Conservation (phyloP, 208 protist species). For the Crithidia expoeki region DNA sequence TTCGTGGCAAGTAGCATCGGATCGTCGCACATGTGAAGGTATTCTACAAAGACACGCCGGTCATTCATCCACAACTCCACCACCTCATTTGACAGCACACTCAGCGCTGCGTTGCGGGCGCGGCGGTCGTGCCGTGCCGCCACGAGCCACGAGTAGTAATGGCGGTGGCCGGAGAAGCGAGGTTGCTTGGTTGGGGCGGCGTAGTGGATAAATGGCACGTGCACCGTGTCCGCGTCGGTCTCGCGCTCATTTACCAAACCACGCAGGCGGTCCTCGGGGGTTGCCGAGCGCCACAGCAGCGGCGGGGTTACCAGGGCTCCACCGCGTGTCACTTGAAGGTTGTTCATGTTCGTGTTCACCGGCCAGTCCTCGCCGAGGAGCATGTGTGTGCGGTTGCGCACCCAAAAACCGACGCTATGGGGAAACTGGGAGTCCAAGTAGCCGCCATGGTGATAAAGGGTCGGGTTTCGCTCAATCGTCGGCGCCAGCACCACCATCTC, state of each 20-base stretch:
- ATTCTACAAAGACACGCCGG: slow-evolving; percentile 26
- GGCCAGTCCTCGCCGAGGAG: slow-evolving; percentile 28
- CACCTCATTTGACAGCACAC: slow-evolving; percentile 24
- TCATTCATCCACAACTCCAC: slow-evolving; percentile 36
- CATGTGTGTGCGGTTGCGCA: slow-evolving; percentile 17
- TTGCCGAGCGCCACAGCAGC: slow-evolving; percentile 34
- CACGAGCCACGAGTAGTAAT: slow-evolving; percentile 37
- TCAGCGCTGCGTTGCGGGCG: slow-evolving; percentile 19
- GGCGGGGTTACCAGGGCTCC: slow-evolving; percentile 26
- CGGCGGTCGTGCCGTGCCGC: slow-evolving; percentile 29
- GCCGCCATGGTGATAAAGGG: slow-evolving; percentile 18
- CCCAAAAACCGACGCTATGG: neutral
- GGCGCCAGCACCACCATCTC: slow-evolving; percentile 27
- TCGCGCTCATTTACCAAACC: slow-evolving; percentile 13
- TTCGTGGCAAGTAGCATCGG: slow-evolving; percentile 7
- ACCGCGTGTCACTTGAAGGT: slow-evolving; percentile 14
- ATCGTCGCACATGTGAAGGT: slow-evolving; percentile 30
- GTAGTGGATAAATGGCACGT: slow-evolving; percentile 35
- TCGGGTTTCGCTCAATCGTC: slow-evolving; percentile 15
- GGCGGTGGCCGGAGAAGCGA: slow-evolving; percentile 24
- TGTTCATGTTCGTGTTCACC: neutral
- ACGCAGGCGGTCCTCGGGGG: slow-evolving; percentile 17
- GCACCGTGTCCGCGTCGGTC: slow-evolving; percentile 17
- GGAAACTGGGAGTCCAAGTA: slow-evolving; percentile 31
- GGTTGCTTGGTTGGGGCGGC: slow-evolving; percentile 27